Evolutionary conservation across 345 rosid genomes (phyloP).

Genomic region (Brassica juncea): DNA sequence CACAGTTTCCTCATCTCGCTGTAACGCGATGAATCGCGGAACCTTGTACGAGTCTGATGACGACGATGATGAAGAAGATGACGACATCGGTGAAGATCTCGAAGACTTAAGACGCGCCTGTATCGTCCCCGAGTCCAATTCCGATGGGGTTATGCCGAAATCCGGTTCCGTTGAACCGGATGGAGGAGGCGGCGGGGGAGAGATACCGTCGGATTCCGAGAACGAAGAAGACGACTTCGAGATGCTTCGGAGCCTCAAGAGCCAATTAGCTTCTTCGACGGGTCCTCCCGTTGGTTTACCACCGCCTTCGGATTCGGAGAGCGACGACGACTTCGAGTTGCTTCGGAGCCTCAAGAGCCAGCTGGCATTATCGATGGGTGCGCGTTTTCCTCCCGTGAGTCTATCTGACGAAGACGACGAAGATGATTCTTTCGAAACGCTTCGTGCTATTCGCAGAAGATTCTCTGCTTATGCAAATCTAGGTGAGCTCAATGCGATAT

Average conservation of each 20-base stretch:
- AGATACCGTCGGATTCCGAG: slow-evolving; percentile 47
- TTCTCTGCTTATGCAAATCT: slow-evolving; percentile 55
- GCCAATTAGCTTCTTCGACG: slow-evolving; percentile 44
- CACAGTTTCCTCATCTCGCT: neutral
- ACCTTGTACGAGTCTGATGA: slow-evolving; percentile 35
- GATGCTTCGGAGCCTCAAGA: slow-evolving; percentile 52
- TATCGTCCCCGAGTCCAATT: slow-evolving; percentile 51
- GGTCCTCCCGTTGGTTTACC: slow-evolving; percentile 34
- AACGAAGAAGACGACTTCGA: slow-evolving; percentile 66
- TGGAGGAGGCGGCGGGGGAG: slow-evolving; percentile 8
- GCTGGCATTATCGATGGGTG: slow-evolving; percentile 45
- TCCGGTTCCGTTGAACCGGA: neutral
- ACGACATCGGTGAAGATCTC: slow-evolving; percentile 65
- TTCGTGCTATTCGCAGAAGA: slow-evolving; percentile 67
- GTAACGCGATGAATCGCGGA: slow-evolving; percentile 43
- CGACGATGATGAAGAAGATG: slow-evolving; percentile 46
- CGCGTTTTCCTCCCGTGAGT: slow-evolving; percentile 37
- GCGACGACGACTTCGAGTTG: slow-evolving; percentile 67
- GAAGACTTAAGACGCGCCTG: slow-evolving; percentile 83
- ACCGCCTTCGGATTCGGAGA: slow-evolving; percentile 46
- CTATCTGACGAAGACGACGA: slow-evolving; percentile 50
- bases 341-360: slow-evolving; percentile 55
- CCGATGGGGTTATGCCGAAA: slow-evolving; percentile 27
- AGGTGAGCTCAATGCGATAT: slow-evolving; percentile 44
- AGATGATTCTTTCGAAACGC: slow-evolving; percentile 68